Evolutionary conservation across 345 rosid genomes (phyloP), one percentile per base, ranked within the genome.

Genomic region (Arabidopsis arenosa): DNA sequence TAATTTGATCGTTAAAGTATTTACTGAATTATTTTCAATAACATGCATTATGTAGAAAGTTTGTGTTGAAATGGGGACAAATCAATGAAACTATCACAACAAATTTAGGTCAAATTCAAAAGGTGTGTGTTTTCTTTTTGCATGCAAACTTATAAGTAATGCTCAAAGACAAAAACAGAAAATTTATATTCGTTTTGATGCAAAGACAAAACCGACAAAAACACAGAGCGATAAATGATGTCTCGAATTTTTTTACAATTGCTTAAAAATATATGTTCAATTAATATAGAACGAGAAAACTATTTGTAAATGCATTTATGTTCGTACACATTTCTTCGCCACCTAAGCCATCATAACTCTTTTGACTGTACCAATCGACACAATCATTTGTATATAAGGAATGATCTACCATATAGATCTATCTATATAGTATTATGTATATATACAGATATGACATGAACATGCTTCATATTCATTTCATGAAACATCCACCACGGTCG

Each of bases 181-280:
- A 51, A 5, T 33, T 62, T 21, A 61, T 62, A 21, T 60, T 53
- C 40, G 47, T 23, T 33, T 43, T 44, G 57, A 35, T 35, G 80
- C 41, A 53, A 35, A 56, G 49, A 61, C 70, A 76, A 61, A 69
- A 18, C 63, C 70, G 68, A 75, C 63, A 76, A 55, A 44, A 70
- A 63, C 75, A 70, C 54, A 69, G 51, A 69, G 17, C 54, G 40
- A 68, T 61, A 43, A 68, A 70, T 69, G 75, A 7, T 63, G 64
- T 61, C 63, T 41, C 32, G 21, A 43, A 69, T 63, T 4, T 60
- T 13, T 57, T 36, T 66, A 32, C 41, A 28, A 12, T 7, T 59
- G 35, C 44, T 39, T 32, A 47, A 23, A 30, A 13, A 36, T 52
- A 8, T 4, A 39, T 35, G 9, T 10, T 9, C 21, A 51, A 18